Conservation (phyloP, 345 rosid species). For the Moricandia moricandioides region DNA sequence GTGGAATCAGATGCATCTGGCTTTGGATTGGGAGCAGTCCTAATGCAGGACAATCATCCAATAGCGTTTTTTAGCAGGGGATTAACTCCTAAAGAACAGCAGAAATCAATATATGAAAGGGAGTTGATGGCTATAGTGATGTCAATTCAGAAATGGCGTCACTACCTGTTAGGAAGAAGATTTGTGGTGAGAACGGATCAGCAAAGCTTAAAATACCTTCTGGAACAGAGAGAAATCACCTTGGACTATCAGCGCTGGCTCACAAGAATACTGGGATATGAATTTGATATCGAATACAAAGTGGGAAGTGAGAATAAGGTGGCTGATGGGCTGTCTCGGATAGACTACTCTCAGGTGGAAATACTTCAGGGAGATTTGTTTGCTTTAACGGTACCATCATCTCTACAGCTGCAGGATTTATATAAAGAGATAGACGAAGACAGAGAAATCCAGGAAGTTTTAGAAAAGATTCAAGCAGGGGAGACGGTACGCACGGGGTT, state of each 20-base stretch:
- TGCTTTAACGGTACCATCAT: not conserved
- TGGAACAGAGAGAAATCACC: not conserved
- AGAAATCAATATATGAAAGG: not conserved
- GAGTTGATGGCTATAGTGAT: not conserved
- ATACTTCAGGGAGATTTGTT: not conserved
- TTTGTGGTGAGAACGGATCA: not conserved
- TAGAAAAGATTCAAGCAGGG: too few relatives aligned
- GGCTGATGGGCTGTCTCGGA: not conserved
- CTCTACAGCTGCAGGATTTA: not conserved
- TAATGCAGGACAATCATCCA: too few relatives aligned
- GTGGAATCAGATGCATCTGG: too few relatives aligned
- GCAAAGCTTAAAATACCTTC: not conserved
- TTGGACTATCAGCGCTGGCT: not conserved
- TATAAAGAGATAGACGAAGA: too few relatives aligned
- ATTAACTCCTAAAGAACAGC: not conserved
- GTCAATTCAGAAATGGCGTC: not conserved
- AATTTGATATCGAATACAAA: not conserved
- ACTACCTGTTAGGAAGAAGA: not conserved
- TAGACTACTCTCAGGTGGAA: not conserved
- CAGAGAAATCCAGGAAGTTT: too few relatives aligned
- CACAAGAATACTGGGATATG: not conserved
- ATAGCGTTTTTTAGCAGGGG: too few relatives aligned
- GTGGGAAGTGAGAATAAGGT: not conserved
- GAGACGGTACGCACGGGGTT: too few relatives aligned
- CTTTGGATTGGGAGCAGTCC: too few relatives aligned